Evolutionary conservation across 306 rosid species (phyloP).

Genomic region (Potentilla sterilis): DNA sequence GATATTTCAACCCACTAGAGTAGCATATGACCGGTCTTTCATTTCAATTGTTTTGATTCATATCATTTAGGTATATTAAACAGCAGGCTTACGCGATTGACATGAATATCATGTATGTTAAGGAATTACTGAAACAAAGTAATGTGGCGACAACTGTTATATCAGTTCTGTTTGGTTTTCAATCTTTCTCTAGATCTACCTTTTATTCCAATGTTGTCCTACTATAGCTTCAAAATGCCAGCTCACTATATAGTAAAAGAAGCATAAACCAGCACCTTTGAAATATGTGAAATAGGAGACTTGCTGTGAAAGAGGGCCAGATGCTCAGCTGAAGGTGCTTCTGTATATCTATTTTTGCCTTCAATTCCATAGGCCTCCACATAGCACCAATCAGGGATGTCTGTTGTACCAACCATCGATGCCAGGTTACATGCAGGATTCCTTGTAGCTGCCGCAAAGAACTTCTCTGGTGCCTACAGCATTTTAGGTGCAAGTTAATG

Average conservation of each 20-base stretch:
- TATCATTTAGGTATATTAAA: background rate
- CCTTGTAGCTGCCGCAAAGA: conserved; percentile 63
- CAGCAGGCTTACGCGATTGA: background rate
- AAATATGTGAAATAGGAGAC: conserved; percentile 71
- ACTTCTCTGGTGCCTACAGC: conserved; percentile 70
- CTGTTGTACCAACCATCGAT: conserved; percentile 73
- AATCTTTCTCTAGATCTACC: conserved; percentile 9
- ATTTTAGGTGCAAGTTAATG: conserved; percentile 22
- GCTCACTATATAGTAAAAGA: background rate
- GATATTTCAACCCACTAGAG: background rate
- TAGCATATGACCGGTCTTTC: background rate
- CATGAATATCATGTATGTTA: conserved; percentile 6
- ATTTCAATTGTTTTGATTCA: background rate
- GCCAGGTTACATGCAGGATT: conserved; percentile 79
- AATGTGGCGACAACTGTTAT: background rate
- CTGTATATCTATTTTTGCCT: conserved; percentile 40
- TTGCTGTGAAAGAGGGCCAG: conserved; percentile 52
- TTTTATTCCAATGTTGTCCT: background rate
- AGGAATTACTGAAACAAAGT: background rate
- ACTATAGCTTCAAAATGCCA: background rate
- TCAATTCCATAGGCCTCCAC: conserved; percentile 50
- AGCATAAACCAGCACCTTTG: conserved; percentile 43
- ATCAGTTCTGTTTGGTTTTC: background rate
- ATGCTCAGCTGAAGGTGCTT: conserved; percentile 56
- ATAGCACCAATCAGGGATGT: conserved; percentile 85